These are phyloP conservation scores for Byssoonygena ceratinophila DNA, from an alignment of 2,329 filamentous ascomycete genomes.

Conservation along the genomic window DNA sequence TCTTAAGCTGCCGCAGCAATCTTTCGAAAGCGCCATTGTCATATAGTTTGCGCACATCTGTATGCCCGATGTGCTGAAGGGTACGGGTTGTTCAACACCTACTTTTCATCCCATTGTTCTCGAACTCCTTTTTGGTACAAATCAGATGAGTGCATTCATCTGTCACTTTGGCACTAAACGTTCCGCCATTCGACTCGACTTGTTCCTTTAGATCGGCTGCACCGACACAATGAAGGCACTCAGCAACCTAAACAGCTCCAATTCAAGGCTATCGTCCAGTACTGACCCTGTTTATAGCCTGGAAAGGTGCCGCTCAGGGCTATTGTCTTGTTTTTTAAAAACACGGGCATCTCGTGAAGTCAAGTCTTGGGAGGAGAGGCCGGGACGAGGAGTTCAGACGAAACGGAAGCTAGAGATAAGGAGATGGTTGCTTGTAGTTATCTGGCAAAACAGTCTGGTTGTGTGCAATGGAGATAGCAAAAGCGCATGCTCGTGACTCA, in stretches of 20 bases:
- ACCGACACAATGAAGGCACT: not conserved
- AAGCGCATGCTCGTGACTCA: not conserved
- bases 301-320: conserved; percentile 53
- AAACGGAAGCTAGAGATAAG: not conserved
- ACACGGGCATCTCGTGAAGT: conserved; percentile 19
- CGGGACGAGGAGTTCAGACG: not conserved
- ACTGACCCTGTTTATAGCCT: conserved; percentile 41
- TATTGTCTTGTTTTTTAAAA: conserved; percentile 33
- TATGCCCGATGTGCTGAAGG: not conserved
- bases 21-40: not conserved
- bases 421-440: not conserved
- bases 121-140: conserved; percentile 29
- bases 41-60: not conserved
- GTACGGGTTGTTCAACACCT: conserved; percentile 14
- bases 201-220: conserved; percentile 26
- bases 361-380: not conserved
- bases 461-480: not conserved
- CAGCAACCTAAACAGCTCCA: conserved; percentile 1
- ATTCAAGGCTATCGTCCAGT: conserved; percentile 1
- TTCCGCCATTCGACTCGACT: conserved; percentile 29
- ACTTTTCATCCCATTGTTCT: conserved; percentile 30
- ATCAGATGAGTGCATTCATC: conserved; percentile 32
- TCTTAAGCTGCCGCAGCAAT: too few relatives aligned
- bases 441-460: not conserved
- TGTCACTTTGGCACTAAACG: conserved; percentile 24